phyloP scores from a whole-genome alignment of 805 yeast genomes.

The Yarrowia osloensis region DNA sequence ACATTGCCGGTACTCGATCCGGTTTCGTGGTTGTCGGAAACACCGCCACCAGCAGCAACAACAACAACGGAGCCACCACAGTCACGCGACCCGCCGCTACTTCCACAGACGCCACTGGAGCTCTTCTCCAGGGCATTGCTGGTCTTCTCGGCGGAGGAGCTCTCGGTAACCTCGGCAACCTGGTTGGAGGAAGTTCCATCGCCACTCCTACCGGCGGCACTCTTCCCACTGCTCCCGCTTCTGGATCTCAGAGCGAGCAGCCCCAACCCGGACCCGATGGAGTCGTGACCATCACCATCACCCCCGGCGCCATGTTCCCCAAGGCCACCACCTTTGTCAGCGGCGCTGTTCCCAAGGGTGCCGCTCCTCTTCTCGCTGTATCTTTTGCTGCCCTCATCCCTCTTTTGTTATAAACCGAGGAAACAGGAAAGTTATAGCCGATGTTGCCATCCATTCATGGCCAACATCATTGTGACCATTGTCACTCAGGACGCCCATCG shows the following conservation, averaged over 20 bases:
- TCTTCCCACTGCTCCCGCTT: neutral
- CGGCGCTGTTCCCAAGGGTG: neutral
- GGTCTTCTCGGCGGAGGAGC: constrained; percentile 21
- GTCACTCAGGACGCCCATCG: neutral
- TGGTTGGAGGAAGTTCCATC: neutral
- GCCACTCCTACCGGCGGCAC: neutral
- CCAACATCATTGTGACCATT: neutral
- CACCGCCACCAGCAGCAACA: neutral
- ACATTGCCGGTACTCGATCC: neutral
- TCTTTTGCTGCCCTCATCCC: constrained; percentile 18
- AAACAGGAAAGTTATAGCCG: neutral
- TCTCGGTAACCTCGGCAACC: neutral
- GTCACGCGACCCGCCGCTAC: neutral
- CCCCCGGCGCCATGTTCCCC: constrained; percentile 8
- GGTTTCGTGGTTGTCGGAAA: neutral
- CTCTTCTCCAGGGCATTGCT: neutral
- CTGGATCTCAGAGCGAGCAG: neutral
- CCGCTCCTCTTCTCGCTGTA: constrained; percentile 6
- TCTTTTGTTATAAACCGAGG: constrained; percentile 7
- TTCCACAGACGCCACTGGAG: constrained; percentile 2
- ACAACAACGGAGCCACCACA: neutral
- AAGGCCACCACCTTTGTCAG: neutral
- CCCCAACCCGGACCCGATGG: constrained; percentile 1
- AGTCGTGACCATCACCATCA: constrained; percentile 13
- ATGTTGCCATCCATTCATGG: neutral